These are phyloP conservation scores for Heterobasidion occidentale DNA, from an alignment of 1,284 basidiomycete genomes.

Conservation along the genomic window DNA sequence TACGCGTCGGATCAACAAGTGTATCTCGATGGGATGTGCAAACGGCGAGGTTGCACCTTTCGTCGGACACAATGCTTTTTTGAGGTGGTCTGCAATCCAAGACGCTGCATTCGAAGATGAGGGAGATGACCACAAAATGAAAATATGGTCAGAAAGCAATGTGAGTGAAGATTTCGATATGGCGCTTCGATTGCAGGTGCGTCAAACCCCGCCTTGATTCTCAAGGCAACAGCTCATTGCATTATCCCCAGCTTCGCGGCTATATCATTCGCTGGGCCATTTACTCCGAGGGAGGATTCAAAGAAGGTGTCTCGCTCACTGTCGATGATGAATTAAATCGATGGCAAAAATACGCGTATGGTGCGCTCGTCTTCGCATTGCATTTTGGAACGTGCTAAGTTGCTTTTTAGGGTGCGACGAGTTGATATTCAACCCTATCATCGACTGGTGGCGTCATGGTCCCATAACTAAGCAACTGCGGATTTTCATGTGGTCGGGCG, in stretches of 20 bases:
- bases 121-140: constrained; percentile 48
- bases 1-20: constrained; percentile 71
- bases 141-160: constrained; percentile 80
- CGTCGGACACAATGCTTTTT: constrained; percentile 84
- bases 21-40: constrained; percentile 67
- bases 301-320: constrained; percentile 80
- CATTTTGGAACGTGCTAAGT: background rate
- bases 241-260: constrained; percentile 36
- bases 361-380: constrained; percentile 25
- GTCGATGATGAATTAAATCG: constrained; percentile 75
- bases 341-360: constrained; percentile 85
- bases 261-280: constrained; percentile 82
- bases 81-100: constrained; percentile 80
- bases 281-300: constrained; percentile 74
- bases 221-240: background rate
- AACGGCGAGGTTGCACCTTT: constrained; percentile 83
- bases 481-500: constrained; percentile 69
- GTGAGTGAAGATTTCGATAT: constrained; percentile 83
- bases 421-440: constrained; percentile 71
- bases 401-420: constrained; percentile 49
- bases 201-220: background rate
- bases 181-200: constrained; percentile 37
- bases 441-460: constrained; percentile 63
- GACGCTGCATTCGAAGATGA: constrained; percentile 68
- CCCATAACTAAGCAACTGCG: constrained; percentile 75